Base-by-base conservation (phyloP, 2,329 filamentous ascomycete species). In the Alternaria gansuensis region DNA sequence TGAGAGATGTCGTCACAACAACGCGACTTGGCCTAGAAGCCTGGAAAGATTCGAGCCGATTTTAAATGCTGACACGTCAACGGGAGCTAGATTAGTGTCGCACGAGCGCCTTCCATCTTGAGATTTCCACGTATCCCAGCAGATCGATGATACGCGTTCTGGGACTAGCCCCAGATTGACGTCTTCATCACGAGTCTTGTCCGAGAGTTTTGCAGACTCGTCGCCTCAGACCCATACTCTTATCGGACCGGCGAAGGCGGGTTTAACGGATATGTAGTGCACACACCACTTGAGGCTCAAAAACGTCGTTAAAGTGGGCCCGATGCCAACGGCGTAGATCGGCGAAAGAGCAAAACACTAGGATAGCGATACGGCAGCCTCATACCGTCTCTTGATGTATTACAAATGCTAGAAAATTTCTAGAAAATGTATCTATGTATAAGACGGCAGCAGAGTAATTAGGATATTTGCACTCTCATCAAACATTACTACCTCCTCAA, bases 341-440 rank as follows among this genome's bases (percentile, higher is more conserved):
- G 67, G 67, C 67, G 59, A 70, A 67, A 60, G 51, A 63, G 54
- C 60, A 66, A 67, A 69, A 54, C 60, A 65, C 61, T 52, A 58
- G 50, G 57, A 45, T 50, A 58, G 26, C 43, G 43, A 49, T 44
- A 54, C 37, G 31, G 23, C 44, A 55, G 51, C 45, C 39, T 58
- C 44, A 39, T 43, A 62, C 53, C 53, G 50, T 51, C 55, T 59
- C 23, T 46, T 55, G 37, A 51, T 54, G 57, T 58, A 64, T 69
- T 66, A 68, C 68, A 68, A 68, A 71, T 67, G 57, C 59, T 54
- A 4, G 52, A 53, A 28, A 46, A 49, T 23, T 41, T 57, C 44
- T 54, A 59, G 49, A 59, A 34, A 34, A 39, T 17, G 23, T 21
- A 31, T 31, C 6, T 17, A 24, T 11, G 31, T 57, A 60, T 51